phyloP scores from a whole-genome alignment of 2,329 filamentous ascomycete species.

The Colletotrichum melonis region DNA sequence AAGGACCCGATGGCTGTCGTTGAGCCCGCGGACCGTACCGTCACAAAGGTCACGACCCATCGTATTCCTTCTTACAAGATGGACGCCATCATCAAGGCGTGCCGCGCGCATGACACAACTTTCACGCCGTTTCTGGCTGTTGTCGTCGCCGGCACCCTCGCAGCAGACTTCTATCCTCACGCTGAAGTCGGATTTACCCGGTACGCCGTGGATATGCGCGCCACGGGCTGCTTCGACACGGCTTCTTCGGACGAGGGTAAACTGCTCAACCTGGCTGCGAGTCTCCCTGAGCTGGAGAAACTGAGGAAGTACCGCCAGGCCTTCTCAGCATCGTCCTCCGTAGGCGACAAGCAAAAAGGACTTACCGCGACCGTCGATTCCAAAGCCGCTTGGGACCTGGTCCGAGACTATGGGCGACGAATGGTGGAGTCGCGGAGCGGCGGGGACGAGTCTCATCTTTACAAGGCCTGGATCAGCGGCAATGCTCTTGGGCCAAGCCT shows the following conservation, averaged over 20 bases:
- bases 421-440: constrained; percentile 18
- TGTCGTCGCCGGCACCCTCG: constrained; percentile 33
- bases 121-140: constrained; percentile 40
- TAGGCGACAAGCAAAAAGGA: background rate
- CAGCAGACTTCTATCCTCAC: constrained; percentile 38
- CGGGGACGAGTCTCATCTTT: constrained; percentile 16
- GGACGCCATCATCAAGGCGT: constrained; percentile 31
- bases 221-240: constrained; percentile 5
- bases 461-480: constrained; percentile 28
- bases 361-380: background rate
- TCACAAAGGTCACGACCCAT: constrained; percentile 18
- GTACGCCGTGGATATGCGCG: constrained; percentile 53
- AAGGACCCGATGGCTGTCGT: constrained; percentile 9
- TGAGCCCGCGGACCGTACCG: background rate
- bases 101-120: constrained; percentile 37
- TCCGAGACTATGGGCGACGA: constrained; percentile 12
- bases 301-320: constrained; percentile 19
- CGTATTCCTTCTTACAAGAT: constrained; percentile 22
- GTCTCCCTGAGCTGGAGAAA: constrained; percentile 12
- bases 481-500: constrained; percentile 38
- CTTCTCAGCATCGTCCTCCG: background rate
- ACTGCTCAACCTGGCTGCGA: constrained; percentile 25
- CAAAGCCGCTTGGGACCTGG: constrained; percentile 13
- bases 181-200: constrained; percentile 37
- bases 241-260: background rate